phyloP scores from a whole-genome alignment of 2,329 filamentous ascomycete species.

The Colletotrichum tropicale region DNA sequence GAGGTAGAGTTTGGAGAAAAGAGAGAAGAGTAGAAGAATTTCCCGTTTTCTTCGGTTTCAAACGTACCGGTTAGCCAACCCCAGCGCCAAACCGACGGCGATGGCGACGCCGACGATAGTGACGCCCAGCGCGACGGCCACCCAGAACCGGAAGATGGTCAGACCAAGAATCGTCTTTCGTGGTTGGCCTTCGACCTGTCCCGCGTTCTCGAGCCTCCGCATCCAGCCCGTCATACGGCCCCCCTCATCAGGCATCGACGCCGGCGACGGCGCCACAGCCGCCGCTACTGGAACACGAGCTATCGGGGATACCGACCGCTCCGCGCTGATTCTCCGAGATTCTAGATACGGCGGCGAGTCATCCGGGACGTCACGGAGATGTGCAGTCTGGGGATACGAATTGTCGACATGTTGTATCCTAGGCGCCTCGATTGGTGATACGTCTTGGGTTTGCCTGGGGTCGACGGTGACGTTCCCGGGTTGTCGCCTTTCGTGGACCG shows the following conservation, averaged over 20 bases:
- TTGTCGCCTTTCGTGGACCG: constrained; percentile 6
- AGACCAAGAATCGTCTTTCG: constrained; percentile 16
- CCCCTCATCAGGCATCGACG: background rate
- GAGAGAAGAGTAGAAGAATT: background rate
- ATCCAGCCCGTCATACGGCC: background rate
- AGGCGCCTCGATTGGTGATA: background rate
- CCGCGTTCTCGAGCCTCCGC: background rate
- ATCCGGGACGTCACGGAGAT: background rate
- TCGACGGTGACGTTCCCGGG: background rate
- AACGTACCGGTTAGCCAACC: constrained; percentile 18
- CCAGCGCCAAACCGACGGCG: constrained; percentile 16
- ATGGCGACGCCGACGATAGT: constrained; percentile 16
- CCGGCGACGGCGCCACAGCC: background rate
- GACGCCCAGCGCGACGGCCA: constrained; percentile 11
- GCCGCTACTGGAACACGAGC: background rate
- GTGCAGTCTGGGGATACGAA: background rate
- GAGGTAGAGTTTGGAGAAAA: background rate
- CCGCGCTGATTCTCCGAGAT: background rate
- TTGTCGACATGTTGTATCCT: constrained; percentile 14
- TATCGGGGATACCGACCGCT: background rate
- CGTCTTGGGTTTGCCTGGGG: background rate
- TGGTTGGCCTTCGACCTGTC: background rate
- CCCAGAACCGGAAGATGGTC: constrained; percentile 17
- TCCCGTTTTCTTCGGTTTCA: background rate
- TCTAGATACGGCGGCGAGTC: constrained; percentile 2